A percentile compares a stretch with the other conserved stretches of the same genome.
phyloP scores from a whole-genome alignment of 2,329 filamentous ascomycete species.

The Proliferodiscus dingleyae region DNA sequence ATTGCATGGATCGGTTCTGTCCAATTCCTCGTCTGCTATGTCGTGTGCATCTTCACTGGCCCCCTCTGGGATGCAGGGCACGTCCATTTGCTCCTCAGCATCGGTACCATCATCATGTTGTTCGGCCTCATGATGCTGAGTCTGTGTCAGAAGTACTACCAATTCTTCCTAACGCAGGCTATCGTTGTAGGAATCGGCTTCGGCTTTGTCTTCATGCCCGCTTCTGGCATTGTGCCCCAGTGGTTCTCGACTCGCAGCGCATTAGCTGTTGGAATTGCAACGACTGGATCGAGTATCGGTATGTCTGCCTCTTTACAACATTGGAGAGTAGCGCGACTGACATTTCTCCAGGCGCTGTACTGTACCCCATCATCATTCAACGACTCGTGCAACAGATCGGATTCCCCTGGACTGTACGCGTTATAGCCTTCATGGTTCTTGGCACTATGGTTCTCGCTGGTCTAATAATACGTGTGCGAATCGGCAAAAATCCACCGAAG shows the following conservation, averaged over 20 bases:
- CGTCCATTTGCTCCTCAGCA: slow-evolving; percentile 34
- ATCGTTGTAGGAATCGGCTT: slow-evolving; percentile 41
- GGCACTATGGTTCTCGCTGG: slow-evolving; percentile 26
- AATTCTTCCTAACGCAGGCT: slow-evolving; percentile 41
- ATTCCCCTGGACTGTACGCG: slow-evolving; percentile 51
- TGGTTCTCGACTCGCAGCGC: slow-evolving; percentile 30
- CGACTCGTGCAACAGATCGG: slow-evolving; percentile 46
- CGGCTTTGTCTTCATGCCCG: slow-evolving; percentile 39
- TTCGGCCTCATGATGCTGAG: slow-evolving; percentile 42
- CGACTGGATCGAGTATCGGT: not conserved
- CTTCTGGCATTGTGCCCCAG: slow-evolving; percentile 52
- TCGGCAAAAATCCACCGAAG: slow-evolving; percentile 30
- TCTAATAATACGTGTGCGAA: slow-evolving; percentile 31
- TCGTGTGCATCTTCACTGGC: slow-evolving; percentile 38
- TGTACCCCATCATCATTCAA: slow-evolving; percentile 57
- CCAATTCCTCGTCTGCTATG: slow-evolving; percentile 41
- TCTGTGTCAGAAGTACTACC: slow-evolving; percentile 36
- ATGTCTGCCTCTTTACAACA: not conserved
- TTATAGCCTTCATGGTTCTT: slow-evolving; percentile 43
- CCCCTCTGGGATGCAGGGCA: slow-evolving; percentile 34
- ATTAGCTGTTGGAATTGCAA: not conserved
- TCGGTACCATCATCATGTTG: slow-evolving; percentile 38
- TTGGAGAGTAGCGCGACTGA: not conserved
- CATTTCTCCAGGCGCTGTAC: slow-evolving; percentile 45
- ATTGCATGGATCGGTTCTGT: slow-evolving; percentile 45